Percentiles rank a stretch among this genome's conserved stretches.
phyloP scores from a whole-genome alignment of 371 early-diverging fungal species.

The Coemansia sp. region DNA sequence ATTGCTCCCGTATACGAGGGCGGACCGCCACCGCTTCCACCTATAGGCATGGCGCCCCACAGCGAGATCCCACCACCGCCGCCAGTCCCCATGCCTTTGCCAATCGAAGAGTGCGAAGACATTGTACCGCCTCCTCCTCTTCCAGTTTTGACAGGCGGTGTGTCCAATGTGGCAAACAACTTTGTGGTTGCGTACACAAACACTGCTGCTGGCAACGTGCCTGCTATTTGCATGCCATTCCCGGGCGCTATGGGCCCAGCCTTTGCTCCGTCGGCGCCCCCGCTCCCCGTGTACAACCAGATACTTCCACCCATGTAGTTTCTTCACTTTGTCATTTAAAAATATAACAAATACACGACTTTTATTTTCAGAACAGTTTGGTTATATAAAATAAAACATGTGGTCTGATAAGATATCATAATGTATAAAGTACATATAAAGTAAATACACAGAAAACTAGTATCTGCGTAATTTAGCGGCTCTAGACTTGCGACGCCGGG shows the following conservation, averaged over 20 bases:
- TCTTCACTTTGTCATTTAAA: not conserved
- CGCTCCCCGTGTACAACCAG: slow-evolving; percentile 40
- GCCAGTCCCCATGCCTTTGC: slow-evolving; percentile 4
- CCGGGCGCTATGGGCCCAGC: slow-evolving; percentile 26
- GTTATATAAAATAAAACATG: too few species aligned
- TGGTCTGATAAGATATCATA: too few species aligned
- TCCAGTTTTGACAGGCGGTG: slow-evolving; percentile 5
- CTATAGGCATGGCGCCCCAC: slow-evolving; percentile 17
- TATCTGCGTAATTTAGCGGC: not conserved
- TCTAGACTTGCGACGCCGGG: slow-evolving; percentile 21
- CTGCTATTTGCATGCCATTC: slow-evolving; percentile 45
- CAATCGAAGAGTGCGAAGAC: slow-evolving; percentile 27
- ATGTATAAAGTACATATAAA: not conserved
- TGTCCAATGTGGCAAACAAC: slow-evolving; percentile 17
- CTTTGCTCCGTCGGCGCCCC: slow-evolving; percentile 10
- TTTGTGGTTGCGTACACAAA: slow-evolving; percentile 41
- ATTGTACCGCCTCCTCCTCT: slow-evolving; percentile 3
- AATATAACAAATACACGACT: not conserved
- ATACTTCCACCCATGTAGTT: slow-evolving; percentile 18
- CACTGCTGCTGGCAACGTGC: slow-evolving; percentile 38
- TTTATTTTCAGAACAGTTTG: too few species aligned
- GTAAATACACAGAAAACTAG: not conserved
- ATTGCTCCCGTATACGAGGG: slow-evolving; percentile 6
- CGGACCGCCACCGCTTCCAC: slow-evolving; percentile 6
- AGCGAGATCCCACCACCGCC: slow-evolving; percentile 15